Conservation (phyloP, 768 basidiomycete species). For the Auricularia sp. region DNA sequence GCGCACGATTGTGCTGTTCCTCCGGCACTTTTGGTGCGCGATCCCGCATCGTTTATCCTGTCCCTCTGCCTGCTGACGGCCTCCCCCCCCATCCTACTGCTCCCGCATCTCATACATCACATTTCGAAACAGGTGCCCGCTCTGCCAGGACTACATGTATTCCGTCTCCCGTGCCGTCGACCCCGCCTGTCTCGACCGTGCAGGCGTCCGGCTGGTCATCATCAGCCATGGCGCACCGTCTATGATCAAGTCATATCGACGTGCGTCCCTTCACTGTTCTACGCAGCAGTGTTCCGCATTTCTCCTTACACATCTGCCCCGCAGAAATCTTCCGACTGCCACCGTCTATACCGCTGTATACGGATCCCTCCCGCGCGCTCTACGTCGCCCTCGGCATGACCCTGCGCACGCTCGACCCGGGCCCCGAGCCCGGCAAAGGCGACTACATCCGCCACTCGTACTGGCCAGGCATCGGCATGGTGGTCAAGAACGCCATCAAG, state of each 20-base stretch:
- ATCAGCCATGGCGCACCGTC: slow-evolving; percentile 71
- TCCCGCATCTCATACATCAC: neutral
- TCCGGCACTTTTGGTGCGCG: slow-evolving; percentile 71
- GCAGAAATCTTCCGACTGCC: slow-evolving; percentile 61
- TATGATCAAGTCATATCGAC: slow-evolving; percentile 66
- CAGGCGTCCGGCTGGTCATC: slow-evolving; percentile 53
- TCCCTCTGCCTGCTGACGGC: slow-evolving; percentile 1
- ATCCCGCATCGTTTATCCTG: neutral
- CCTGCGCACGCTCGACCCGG: slow-evolving; percentile 32
- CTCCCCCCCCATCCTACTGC: neutral
- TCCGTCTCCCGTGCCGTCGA: slow-evolving; percentile 45
- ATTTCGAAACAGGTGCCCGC: slow-evolving; percentile 44
- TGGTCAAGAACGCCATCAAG: slow-evolving; percentile 57
- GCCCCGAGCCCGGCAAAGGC: slow-evolving; percentile 34
- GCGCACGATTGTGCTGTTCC: slow-evolving; percentile 70
- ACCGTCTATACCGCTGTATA: slow-evolving; percentile 53
- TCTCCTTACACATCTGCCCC: slow-evolving; percentile 1
- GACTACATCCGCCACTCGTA: slow-evolving; percentile 57
- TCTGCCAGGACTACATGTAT: slow-evolving; percentile 82
- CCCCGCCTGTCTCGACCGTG: slow-evolving; percentile 35
- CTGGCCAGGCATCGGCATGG: slow-evolving; percentile 62
- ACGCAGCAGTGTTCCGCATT: neutral
- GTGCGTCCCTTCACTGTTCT: slow-evolving; percentile 25
- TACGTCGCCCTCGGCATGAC: slow-evolving; percentile 75
- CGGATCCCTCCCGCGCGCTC: slow-evolving; percentile 61